phyloP scores from a whole-genome alignment of 2,329 filamentous ascomycete species.

The Aspergillus persii region DNA sequence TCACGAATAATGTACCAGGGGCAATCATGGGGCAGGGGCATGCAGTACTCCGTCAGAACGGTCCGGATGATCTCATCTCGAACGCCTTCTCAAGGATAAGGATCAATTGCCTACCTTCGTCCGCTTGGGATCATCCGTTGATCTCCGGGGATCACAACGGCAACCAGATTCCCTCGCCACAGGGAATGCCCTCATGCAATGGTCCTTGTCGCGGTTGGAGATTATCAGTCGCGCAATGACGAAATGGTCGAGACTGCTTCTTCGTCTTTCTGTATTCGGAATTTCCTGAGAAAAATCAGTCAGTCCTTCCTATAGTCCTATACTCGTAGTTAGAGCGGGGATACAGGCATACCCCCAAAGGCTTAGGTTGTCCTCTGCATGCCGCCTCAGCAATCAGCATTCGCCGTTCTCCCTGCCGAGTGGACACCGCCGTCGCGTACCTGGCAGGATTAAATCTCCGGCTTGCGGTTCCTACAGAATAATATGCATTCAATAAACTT shows the following conservation, averaged over 20 bases:
- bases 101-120: background rate
- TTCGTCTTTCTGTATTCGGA: too few relatives aligned
- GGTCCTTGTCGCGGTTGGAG: background rate
- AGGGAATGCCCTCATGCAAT: background rate
- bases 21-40: too few relatives aligned
- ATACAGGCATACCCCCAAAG: background rate
- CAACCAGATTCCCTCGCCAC: background rate
- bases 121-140: background rate
- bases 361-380: background rate
- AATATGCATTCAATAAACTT: background rate
- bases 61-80: background rate
- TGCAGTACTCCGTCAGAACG: too few relatives aligned
- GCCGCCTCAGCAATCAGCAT: background rate
- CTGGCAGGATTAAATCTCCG: constrained; percentile 7
- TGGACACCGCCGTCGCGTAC: background rate
- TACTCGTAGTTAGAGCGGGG: too few relatives aligned
- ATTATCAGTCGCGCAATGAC: background rate
- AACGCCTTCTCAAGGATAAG: background rate
- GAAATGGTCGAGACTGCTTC: too few relatives aligned
- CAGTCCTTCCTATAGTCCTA: background rate
- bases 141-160: background rate
- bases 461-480: background rate
- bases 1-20: too few relatives aligned
- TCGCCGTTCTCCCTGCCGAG: background rate
- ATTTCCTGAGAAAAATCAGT: too few relatives aligned